A percentile compares a stretch with the other conserved stretches of the same genome.
Conservation (phyloP, 768 basidiomycete species). For the Phylloporus scabripes region DNA sequence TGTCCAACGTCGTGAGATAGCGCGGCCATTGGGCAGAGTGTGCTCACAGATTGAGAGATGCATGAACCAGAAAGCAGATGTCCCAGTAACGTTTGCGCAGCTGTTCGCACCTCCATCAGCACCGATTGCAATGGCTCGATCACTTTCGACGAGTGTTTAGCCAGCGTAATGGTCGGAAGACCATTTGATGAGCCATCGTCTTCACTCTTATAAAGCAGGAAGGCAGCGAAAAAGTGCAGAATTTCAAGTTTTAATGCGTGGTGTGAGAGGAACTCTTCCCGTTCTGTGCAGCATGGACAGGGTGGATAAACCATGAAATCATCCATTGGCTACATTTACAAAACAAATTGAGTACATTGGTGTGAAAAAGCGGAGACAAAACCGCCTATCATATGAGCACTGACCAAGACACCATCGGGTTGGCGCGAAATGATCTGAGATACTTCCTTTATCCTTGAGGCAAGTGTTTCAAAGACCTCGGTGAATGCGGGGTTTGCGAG, state of each 20-base stretch:
- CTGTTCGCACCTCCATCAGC: slow-evolving; percentile 16
- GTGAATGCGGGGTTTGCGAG: slow-evolving; percentile 16
- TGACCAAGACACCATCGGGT: slow-evolving; percentile 25
- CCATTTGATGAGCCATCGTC: background rate
- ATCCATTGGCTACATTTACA: slow-evolving; percentile 44
- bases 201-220: slow-evolving; percentile 35
- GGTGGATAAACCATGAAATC: slow-evolving; percentile 41
- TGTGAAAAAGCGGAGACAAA: slow-evolving; percentile 7
- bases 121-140: slow-evolving; percentile 20
- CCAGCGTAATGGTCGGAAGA: background rate
- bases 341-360: slow-evolving; percentile 19
- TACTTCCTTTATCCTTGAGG: slow-evolving; percentile 9
- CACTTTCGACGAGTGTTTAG: slow-evolving; percentile 9
- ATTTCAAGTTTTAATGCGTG: slow-evolving; percentile 38
- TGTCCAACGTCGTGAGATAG: slow-evolving; percentile 13
- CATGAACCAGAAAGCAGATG: slow-evolving; percentile 13
- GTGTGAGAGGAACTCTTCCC: slow-evolving; percentile 18
- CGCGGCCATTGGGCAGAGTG: background rate
- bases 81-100: slow-evolving; percentile 17
- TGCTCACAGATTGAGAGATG: slow-evolving; percentile 22
- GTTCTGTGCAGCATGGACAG: slow-evolving; percentile 25
- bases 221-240: slow-evolving; percentile 37
- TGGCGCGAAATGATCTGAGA: slow-evolving; percentile 3
- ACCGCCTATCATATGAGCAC: slow-evolving; percentile 19
- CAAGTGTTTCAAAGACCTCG: slow-evolving; percentile 9